Evolutionary conservation across 768 basidiomycete species (phyloP).

Genomic region (Russula sp.): DNA sequence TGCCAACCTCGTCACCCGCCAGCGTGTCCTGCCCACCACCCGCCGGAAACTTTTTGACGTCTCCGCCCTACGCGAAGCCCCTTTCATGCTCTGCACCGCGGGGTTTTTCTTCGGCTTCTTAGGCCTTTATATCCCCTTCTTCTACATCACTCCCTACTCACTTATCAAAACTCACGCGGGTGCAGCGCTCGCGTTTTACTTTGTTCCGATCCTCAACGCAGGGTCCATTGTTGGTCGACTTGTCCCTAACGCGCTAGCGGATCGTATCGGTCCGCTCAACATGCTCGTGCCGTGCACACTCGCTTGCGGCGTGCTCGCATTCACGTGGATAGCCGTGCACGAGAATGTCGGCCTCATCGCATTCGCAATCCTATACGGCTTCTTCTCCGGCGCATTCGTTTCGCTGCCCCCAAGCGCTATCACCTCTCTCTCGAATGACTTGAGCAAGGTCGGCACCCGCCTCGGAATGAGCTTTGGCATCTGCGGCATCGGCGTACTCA

Average conservation of each 20-base stretch:
- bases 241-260: slow-evolving; percentile 27
- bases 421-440: slow-evolving; percentile 12
- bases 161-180: slow-evolving; percentile 14
- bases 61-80: slow-evolving; percentile 18
- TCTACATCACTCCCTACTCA: slow-evolving; percentile 26
- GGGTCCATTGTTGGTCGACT: slow-evolving; percentile 28
- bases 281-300: slow-evolving; percentile 24
- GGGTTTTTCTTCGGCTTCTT: slow-evolving; percentile 20
- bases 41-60: slow-evolving; percentile 21
- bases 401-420: slow-evolving; percentile 10
- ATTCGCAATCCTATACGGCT: slow-evolving; percentile 33
- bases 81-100: slow-evolving; percentile 24
- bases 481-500: slow-evolving; percentile 18
- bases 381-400: slow-evolving; percentile 27
- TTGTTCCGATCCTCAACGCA: slow-evolving; percentile 29
- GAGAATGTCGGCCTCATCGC: slow-evolving; percentile 26
- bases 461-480: slow-evolving; percentile 24
- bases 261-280: slow-evolving; percentile 27
- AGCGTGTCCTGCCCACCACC: slow-evolving; percentile 14
- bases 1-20: slow-evolving; percentile 21
- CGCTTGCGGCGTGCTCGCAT: slow-evolving; percentile 24
- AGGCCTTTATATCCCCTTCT: slow-evolving; percentile 25
- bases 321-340: slow-evolving; percentile 28
- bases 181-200: slow-evolving; percentile 26
- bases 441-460: slow-evolving; percentile 21